Base-by-base conservation (phyloP, 2,329 filamentous ascomycete genomes). In the Colletotrichum sp. region DNA sequence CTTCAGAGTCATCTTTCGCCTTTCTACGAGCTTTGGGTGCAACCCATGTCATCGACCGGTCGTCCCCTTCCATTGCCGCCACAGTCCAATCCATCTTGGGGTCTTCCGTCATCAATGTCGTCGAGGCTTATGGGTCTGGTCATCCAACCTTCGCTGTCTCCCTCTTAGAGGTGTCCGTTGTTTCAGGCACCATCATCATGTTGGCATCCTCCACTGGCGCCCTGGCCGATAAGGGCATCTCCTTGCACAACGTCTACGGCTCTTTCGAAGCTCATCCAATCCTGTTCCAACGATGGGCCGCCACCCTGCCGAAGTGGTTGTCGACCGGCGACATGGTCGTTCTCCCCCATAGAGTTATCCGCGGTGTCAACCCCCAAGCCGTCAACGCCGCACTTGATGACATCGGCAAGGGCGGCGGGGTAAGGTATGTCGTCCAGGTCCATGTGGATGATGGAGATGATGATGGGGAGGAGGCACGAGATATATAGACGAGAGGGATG, bases 401-500 rank as follows among this genome's bases (percentile, higher is more conserved):
- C 24, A 21, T 16, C 1, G 38, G 43, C 12, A 30, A 62, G 28
- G 52, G 43, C 9, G 12, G 13, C 7, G 61, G 26, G 13, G 30
- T 48, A 12, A 62, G 34, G 13, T 38, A 24, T 56, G 48, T 36
- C 61, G 52, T 71, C 30, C 12, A 38, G 24, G 26, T 74, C 16
- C 43, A 34, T 24, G n/a, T 21, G n/a, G 26, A 43, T 16, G 24
- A 24, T 16, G 14, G 18, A 26, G 4, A 8, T 24, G 28, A 61
- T n/a, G 38, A 16, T 32, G 24, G 32, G 62, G 56, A 26, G 55
- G 21, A 34, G 38, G 52, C n/a, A 32, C 24, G 30, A 36, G 52
- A 74, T 76, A 74, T 74, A 76, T 74, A 74, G 52, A 66, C 59
- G 30, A 28, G 48, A 69, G 24, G 21, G 56, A 69, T 12, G 36